phyloP scores from a whole-genome alignment of 2,329 filamentous ascomycete species.

The Parastagonospora avenae region DNA sequence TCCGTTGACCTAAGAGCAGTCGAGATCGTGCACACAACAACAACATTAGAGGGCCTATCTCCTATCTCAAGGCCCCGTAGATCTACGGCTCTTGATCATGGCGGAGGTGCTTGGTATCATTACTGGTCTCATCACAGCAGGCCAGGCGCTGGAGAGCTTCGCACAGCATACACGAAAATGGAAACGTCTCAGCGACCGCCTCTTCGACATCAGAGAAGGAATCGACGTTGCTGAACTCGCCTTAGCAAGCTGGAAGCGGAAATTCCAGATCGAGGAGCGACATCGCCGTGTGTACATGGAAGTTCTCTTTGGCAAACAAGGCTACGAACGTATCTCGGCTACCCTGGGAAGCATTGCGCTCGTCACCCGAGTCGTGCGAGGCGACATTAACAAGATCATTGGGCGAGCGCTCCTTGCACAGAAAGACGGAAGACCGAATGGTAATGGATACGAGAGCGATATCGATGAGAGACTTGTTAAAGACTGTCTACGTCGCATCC shows the following conservation, averaged over 20 bases:
- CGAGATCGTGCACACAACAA: no score
- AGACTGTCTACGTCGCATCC: constrained; percentile 24
- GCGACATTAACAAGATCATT: constrained; percentile 23
- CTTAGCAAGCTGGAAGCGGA: constrained; percentile 29
- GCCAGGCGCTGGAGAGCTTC: constrained; percentile 21
- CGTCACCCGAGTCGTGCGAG: constrained; percentile 12
- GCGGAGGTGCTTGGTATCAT: constrained; percentile 25
- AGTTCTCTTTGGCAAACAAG: constrained; percentile 27
- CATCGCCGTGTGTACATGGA: constrained; percentile 26
- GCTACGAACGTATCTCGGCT: constrained; percentile 20
- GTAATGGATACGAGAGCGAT: constrained; percentile 2
- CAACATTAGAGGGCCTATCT: no score
- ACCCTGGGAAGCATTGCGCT: constrained; percentile 20
- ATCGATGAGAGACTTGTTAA: constrained; percentile 19
- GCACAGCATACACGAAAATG: constrained; percentile 24
- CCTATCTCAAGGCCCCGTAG: no score
- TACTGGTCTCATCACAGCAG: constrained; percentile 21
- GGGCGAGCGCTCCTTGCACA: constrained; percentile 19
- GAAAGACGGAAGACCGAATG: not conserved
- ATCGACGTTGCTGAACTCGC: constrained; percentile 23
- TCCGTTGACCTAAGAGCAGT: no score
- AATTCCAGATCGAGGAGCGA: constrained; percentile 25
- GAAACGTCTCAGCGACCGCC: constrained; percentile 23
- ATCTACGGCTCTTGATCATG: constrained; percentile 6
- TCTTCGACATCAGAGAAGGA: constrained; percentile 29